phyloP scores from a whole-genome alignment of 257 asterid species.

The Solanum paucissectum region DNA sequence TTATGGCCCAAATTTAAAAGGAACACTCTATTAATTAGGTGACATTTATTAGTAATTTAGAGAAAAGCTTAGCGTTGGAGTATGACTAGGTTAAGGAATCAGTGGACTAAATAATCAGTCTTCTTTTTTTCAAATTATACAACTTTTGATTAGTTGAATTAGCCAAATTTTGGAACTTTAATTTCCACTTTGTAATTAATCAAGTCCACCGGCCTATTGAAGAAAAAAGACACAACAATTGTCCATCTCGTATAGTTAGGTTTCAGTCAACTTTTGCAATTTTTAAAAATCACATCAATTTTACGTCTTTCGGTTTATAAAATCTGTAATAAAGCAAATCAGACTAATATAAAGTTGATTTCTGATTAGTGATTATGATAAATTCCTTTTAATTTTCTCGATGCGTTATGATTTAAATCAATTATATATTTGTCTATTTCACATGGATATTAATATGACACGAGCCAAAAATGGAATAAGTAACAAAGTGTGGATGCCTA shows the following conservation, averaged over 20 bases:
- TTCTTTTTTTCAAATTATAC: background rate
- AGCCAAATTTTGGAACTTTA: background rate
- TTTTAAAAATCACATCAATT: background rate
- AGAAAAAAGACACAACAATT: background rate
- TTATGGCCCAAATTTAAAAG: too few species aligned
- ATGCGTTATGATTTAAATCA: background rate
- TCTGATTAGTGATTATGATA: background rate
- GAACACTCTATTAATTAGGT: too few species aligned
- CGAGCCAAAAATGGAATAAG: background rate
- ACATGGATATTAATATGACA: background rate
- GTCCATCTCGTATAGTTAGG: background rate
- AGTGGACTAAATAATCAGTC: background rate
- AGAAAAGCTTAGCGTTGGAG: background rate
- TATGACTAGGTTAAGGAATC: background rate
- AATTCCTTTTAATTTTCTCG: background rate
- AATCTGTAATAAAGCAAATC: background rate
- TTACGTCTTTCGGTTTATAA: background rate
- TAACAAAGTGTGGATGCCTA: background rate
- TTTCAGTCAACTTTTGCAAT: background rate
- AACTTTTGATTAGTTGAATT: background rate
- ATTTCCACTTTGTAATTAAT: background rate
- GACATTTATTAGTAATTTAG: too few species aligned
- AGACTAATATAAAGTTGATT: background rate
- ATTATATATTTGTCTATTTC: background rate
- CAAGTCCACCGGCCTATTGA: background rate